Percentiles rank a stretch among this genome's conserved stretches.
These are phyloP conservation scores for Pythium diclinum DNA, from an alignment of 352 stramenopile species.

Conservation along the genomic window DNA sequence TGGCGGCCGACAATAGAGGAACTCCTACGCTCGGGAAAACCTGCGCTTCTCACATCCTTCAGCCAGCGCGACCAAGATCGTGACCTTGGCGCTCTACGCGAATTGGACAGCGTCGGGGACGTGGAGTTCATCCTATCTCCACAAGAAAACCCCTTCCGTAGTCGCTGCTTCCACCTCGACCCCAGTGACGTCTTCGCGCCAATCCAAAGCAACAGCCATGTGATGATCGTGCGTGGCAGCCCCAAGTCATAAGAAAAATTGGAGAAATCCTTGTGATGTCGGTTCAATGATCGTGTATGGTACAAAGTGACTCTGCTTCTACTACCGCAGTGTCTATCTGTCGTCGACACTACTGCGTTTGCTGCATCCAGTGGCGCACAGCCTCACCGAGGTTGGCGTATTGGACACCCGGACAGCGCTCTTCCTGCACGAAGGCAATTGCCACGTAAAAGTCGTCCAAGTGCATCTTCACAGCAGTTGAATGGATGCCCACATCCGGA, in stretches of 20 bases:
- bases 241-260: neutral
- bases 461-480: slow-evolving; percentile 9
- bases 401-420: slow-evolving; percentile 29
- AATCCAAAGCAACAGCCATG: slow-evolving; percentile 53
- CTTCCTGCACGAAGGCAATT: slow-evolving; percentile 53
- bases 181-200: slow-evolving; percentile 31
- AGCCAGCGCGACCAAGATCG: slow-evolving; percentile 56
- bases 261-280: too few species aligned
- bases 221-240: slow-evolving; percentile 51
- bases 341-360: slow-evolving; percentile 29
- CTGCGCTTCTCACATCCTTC: slow-evolving; percentile 64
- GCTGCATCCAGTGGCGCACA: slow-evolving; percentile 68
- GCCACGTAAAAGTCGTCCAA: slow-evolving; percentile 75
- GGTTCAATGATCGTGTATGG: neutral
- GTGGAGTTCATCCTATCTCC: slow-evolving; percentile 34
- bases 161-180: slow-evolving; percentile 54
- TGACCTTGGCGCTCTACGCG: slow-evolving; percentile 43
- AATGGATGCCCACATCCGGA: neutral
- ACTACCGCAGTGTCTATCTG: neutral
- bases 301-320: neutral
- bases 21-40: slow-evolving; percentile 42
- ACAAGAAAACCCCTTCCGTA: slow-evolving; percentile 59
- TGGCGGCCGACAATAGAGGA: slow-evolving; percentile 55
- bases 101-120: slow-evolving; percentile 21
- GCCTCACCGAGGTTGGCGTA: slow-evolving; percentile 55